Percentiles rank a stretch among this genome's conserved stretches.
These are phyloP conservation scores for Neofusicoccum ribis DNA, from an alignment of 2,329 filamentous ascomycete species.

Conservation along the genomic window DNA sequence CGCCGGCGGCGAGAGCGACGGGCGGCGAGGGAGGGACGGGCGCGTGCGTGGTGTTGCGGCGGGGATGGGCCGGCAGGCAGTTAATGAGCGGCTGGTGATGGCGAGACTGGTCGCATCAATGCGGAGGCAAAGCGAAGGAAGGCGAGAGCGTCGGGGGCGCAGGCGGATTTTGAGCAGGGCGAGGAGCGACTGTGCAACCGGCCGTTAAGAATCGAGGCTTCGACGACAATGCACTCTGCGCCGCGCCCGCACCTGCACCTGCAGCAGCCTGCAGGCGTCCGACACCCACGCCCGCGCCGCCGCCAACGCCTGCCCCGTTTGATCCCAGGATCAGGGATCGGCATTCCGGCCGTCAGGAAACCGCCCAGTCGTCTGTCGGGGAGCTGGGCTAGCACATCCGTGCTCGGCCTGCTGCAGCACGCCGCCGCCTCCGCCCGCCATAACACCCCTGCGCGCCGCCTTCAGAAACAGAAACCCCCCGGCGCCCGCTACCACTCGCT, in stretches of 20 bases:
- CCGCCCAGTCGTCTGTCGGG: slow-evolving; percentile 10
- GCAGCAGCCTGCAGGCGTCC: slow-evolving; percentile 4
- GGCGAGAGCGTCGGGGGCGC: slow-evolving; percentile 11
- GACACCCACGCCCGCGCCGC: slow-evolving; percentile 9
- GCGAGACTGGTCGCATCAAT: slow-evolving; percentile 11
- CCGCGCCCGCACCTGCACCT: not conserved
- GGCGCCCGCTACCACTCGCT: not conserved
- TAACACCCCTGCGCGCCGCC: not conserved
- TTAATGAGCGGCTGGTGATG: slow-evolving; percentile 11
- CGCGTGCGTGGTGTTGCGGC: not conserved
- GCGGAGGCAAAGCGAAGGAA: slow-evolving; percentile 12
- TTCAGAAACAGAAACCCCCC: slow-evolving; percentile 8
- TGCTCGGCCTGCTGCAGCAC: slow-evolving; percentile 1
- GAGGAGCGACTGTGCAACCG: slow-evolving; percentile 10
- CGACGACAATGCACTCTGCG: not conserved
- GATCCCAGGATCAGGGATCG: slow-evolving; percentile 15
- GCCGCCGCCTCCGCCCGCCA: slow-evolving; percentile 3
- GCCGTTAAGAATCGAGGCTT: slow-evolving; percentile 15
- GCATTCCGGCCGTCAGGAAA: slow-evolving; percentile 12
- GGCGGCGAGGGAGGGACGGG: not conserved
- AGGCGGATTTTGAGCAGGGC: slow-evolving; percentile 10
- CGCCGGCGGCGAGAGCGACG: not conserved
- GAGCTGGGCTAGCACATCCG: slow-evolving; percentile 11
- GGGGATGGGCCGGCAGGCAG: not conserved
- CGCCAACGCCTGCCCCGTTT: slow-evolving; percentile 14